Percentiles rank a stretch among this genome's conserved stretches.
These are phyloP conservation scores for Backusella westeae DNA, from an alignment of 192 early-diverging fungal species.

Conservation along the genomic window DNA sequence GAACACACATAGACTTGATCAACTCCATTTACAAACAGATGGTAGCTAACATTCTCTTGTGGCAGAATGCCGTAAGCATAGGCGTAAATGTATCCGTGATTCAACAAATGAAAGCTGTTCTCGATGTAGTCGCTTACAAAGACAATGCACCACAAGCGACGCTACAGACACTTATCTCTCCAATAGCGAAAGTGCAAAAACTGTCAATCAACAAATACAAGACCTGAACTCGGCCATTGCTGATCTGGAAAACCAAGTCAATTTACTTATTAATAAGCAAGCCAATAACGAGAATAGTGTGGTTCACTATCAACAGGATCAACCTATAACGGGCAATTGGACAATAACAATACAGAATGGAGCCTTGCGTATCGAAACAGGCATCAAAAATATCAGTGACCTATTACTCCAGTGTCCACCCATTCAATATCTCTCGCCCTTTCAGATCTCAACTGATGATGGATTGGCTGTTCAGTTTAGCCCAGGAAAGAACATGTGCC, in stretches of 20 bases:
- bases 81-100: not conserved
- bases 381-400: not conserved
- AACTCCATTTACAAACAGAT: not conserved
- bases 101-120: not conserved
- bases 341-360: not conserved
- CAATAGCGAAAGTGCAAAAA: not conserved
- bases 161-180: not conserved
- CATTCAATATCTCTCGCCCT: not conserved
- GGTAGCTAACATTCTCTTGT: not conserved
- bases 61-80: not conserved
- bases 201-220: not conserved
- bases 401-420: not conserved
- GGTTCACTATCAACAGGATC: not conserved
- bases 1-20: not conserved
- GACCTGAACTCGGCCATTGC: not conserved
- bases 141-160: not conserved
- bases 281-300: not conserved
- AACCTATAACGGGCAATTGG: not conserved
- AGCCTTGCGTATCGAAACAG: not conserved
- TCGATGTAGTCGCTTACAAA: not conserved
- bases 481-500: not conserved
- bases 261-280: not conserved
- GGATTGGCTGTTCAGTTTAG: not conserved
- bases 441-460: not conserved
- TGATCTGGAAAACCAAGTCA: not conserved